Evolutionary conservation across 768 basidiomycete genomes (phyloP), one percentile per base, ranked within the genome.

Genomic region (Stropharia rugosoannulata): DNA sequence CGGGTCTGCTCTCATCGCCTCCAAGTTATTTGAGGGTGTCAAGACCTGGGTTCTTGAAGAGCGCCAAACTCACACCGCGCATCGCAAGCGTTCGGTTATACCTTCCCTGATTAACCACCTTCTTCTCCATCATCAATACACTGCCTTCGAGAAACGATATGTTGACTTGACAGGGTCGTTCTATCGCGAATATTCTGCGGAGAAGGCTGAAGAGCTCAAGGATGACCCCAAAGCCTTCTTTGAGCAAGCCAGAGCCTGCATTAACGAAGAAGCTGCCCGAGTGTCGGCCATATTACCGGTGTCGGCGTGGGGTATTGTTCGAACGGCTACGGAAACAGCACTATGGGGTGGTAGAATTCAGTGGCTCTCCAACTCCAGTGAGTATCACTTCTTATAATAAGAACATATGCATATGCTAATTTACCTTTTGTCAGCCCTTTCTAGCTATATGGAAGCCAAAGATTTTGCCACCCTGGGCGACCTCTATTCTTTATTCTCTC

Each of bases 401-500:
- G 12, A 19, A 41, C 36, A 37, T 39, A 18, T 5, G 4, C 10
- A 4, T 12, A 45, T 5, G 10, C 5, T 15, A 36, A 15, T n/a
- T 1, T 47, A 29, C 32, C 40, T 18, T 36, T 10, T 6, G 43
- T n/a, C 22, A 89, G 90, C 82, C 41, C 62, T 90, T 27, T 74
- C 79, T 2, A 66, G 70, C 0, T 79, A 84, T 51, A 77, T 89
- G 69, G 72, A 77, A 3, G 69, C 64, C 10, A 76, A 75, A 58
- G 75, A 82, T 12, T 70, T 75, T 16, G 65, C 66, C 0, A 53
- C 55, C 2, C 36, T 68, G 44, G 42, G 47, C 15, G 38, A 55
- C 11, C 80, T 93, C 75, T 89, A 91, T 66, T 63, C 66, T 1
- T 73, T 88, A 5, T 89, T 93, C 57, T 67, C 74, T 1, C 78